phyloP scores from a whole-genome alignment of 768 basidiomycete genomes.

The Trichaptum fuscoviolaceum region DNA sequence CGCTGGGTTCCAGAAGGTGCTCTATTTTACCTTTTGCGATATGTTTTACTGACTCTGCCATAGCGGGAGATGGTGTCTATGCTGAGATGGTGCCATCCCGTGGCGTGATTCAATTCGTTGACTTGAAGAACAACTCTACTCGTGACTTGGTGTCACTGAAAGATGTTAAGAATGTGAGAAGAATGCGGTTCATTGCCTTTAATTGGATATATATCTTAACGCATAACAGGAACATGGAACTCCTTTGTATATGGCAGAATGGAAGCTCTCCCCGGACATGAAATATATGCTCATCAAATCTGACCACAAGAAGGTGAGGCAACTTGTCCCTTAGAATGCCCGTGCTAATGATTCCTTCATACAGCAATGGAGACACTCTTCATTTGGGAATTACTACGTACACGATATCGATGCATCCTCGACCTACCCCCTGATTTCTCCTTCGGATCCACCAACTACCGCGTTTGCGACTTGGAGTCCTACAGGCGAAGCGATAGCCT shows the following conservation, averaged over 20 bases:
- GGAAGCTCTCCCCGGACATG: conserved; percentile 90
- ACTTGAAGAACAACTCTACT: conserved; percentile 71
- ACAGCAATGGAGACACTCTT: conserved; percentile 93
- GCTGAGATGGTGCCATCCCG: conserved; percentile 44
- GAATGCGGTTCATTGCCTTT: background rate
- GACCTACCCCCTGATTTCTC: conserved; percentile 68
- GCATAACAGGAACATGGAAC: conserved; percentile 46
- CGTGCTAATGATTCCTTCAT: conserved; percentile 5
- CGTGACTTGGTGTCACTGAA: conserved; percentile 48
- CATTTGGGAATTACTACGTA: conserved; percentile 90
- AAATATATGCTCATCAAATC: conserved; percentile 81
- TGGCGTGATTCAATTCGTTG: conserved; percentile 71
- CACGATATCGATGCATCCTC: conserved; percentile 64
- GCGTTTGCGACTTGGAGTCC: conserved; percentile 88
- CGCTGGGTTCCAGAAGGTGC: conserved; percentile 94
- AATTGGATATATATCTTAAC: conserved; percentile 5
- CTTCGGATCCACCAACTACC: conserved; percentile 63
- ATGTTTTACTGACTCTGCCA: conserved; percentile 10
- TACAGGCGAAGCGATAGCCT: conserved; percentile 78
- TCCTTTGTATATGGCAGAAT: conserved; percentile 47
- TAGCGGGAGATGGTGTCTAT: conserved; percentile 94
- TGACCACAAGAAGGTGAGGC: conserved; percentile 60
- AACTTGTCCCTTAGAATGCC: background rate
- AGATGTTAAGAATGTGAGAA: conserved; percentile 63
- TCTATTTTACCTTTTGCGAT: background rate